phyloP scores from a whole-genome alignment of 2,329 filamentous ascomycete species.

The Aspergillus texensis region DNA sequence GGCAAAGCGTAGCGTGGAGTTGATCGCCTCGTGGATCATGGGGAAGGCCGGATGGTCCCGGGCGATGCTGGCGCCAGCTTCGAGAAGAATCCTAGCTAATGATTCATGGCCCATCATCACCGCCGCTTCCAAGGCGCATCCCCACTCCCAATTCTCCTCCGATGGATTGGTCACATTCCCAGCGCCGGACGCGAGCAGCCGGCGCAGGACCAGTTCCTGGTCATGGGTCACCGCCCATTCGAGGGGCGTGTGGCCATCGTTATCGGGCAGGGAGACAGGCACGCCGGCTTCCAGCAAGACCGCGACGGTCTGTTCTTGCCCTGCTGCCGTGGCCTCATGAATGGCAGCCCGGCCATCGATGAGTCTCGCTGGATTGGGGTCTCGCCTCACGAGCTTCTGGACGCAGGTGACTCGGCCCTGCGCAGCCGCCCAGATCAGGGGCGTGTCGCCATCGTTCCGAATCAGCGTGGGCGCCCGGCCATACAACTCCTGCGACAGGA shows the following conservation, averaged over 20 bases:
- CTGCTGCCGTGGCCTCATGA: neutral
- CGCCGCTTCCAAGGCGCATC: neutral
- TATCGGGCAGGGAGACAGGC: neutral
- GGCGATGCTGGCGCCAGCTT: neutral
- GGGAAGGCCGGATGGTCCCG: neutral
- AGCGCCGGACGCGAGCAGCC: conserved; percentile 1
- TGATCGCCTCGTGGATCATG: neutral
- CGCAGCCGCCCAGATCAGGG: neutral
- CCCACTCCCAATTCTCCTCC: conserved; percentile 1
- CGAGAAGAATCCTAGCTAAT: neutral
- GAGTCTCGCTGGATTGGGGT: neutral
- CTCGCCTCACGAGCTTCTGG: neutral
- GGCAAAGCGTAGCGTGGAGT: neutral
- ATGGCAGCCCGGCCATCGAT: conserved; percentile 1
- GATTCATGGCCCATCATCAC: neutral
- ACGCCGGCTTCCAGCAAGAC: neutral
- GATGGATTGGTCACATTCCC: neutral
- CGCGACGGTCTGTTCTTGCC: neutral
- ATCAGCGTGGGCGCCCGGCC: neutral
- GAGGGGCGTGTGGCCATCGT: neutral
- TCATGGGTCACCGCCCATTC: neutral
- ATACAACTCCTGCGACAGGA: conserved; percentile 3
- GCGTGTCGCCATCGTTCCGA: neutral
- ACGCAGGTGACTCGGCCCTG: neutral
- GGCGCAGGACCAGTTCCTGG: neutral